These are phyloP conservation scores for Adenanthera pavonina DNA, from an alignment of 306 rosid genomes.

Conservation along the genomic window DNA sequence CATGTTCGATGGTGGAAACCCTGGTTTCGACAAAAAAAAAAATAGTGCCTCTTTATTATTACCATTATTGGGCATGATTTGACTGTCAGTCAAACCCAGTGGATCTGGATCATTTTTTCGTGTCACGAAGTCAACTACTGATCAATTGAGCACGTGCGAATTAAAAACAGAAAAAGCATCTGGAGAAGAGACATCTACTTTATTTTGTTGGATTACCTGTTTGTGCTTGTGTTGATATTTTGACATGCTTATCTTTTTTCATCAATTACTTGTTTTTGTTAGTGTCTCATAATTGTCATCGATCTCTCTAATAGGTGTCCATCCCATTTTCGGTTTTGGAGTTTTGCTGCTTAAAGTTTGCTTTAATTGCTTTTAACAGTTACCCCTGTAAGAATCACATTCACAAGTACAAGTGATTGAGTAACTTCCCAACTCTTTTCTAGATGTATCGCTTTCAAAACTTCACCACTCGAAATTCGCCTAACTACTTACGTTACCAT, in stretches of 20 bases:
- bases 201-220: neutral
- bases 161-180: no score
- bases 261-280: constrained; percentile 23
- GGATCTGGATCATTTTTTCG: no score
- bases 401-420: neutral
- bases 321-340: constrained; percentile 19
- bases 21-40: no score
- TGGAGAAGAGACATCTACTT: neutral
- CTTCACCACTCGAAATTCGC: constrained; percentile 16
- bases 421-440: neutral
- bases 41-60: no score
- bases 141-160: no score
- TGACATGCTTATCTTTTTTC: neutral
- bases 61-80: no score
- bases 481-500: neutral
- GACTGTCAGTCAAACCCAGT: no score
- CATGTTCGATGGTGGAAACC: no score
- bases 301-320: constrained; percentile 27
- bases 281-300: constrained; percentile 15
- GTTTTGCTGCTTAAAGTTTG: constrained; percentile 10
- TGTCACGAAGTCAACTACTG: no score
- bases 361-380: constrained; percentile 38
- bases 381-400: constrained; percentile 1
- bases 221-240: no score
- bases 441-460: constrained; percentile 26